Evolutionary conservation across 495 filamentous ascomycete species (phyloP).

Genomic region (Parmelia sp.): DNA sequence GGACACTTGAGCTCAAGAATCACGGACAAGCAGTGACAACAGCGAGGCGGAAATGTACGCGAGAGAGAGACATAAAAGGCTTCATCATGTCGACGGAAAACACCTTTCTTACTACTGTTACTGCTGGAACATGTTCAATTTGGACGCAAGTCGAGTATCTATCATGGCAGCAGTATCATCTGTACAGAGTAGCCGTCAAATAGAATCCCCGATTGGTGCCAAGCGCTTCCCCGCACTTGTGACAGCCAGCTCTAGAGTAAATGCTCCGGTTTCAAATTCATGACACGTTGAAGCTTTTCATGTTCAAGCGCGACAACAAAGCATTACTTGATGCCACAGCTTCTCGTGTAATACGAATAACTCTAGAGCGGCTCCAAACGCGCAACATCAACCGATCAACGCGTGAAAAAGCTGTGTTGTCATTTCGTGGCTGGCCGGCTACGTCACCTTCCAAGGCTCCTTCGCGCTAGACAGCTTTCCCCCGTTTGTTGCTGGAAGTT

Average conservation of each 20-base stretch:
- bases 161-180: background rate
- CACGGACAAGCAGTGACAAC: background rate
- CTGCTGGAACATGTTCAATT: background rate
- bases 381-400: background rate
- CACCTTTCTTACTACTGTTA: background rate
- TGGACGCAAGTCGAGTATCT: background rate
- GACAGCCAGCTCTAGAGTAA: no score
- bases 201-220: background rate
- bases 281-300: no score
- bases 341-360: no score
- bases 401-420: slow-evolving; percentile 9
- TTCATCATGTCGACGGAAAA: background rate
- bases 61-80: background rate
- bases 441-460: slow-evolving; percentile 16
- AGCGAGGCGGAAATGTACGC: background rate
- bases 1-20: background rate
- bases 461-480: slow-evolving; percentile 15
- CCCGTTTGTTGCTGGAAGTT: slow-evolving; percentile 9
- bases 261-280: no score
- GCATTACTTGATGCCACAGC: no score
- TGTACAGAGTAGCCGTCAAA: background rate
- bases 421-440: slow-evolving; percentile 13
- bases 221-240: background rate
- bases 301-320: no score
- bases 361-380: no score